These are phyloP conservation scores for Solanum piurae DNA, from an alignment of 257 asterid species.

Conservation along the genomic window DNA sequence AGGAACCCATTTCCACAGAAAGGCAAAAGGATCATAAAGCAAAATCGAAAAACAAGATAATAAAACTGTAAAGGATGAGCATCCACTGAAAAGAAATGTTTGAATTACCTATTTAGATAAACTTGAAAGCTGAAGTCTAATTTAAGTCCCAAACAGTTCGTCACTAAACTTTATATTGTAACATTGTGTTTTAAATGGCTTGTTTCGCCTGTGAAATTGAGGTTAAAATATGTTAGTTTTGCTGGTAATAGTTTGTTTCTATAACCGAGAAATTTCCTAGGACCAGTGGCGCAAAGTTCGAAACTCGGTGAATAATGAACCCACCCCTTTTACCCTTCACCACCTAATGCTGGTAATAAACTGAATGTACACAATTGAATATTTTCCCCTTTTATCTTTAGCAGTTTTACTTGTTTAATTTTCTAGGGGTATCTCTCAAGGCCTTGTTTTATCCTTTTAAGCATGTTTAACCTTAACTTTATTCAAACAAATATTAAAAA, in stretches of 20 bases:
- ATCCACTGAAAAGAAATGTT: not conserved
- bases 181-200: not conserved
- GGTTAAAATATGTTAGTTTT: not conserved
- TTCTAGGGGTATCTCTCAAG: not conserved
- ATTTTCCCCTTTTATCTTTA: not conserved
- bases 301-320: not conserved
- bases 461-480: not conserved
- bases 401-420: not conserved
- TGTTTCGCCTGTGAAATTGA: not conserved
- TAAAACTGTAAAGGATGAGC: not conserved
- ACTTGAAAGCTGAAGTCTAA: not conserved
- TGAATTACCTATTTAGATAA: not conserved
- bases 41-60: not conserved
- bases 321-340: not conserved
- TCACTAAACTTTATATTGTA: not conserved
- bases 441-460: not conserved
- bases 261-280: not conserved
- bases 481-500: not conserved
- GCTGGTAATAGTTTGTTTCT: not conserved
- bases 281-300: not conserved
- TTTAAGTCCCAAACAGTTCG: not conserved
- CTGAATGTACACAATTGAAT: not conserved
- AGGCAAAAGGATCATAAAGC: not conserved
- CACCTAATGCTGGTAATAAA: not conserved
- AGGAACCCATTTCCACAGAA: not conserved